A percentile compares a stretch with the other conserved stretches of the same genome.
Evolutionary conservation across 1,139 yeast genomes (phyloP).

Genomic region (Fermentozyma sake): DNA sequence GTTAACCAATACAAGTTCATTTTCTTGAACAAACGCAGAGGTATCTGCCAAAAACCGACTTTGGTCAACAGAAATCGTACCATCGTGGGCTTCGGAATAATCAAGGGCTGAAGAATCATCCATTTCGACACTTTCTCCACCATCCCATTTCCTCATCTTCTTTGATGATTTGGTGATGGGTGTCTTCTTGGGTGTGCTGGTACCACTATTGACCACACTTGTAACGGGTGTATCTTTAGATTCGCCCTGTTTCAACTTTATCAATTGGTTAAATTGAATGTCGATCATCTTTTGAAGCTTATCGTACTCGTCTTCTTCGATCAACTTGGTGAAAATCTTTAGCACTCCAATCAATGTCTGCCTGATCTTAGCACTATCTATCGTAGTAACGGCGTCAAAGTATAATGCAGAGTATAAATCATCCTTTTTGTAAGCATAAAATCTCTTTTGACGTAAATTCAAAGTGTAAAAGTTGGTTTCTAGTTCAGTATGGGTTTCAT

Average conservation of each 20-base stretch:
- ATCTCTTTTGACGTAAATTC: conserved; percentile 31
- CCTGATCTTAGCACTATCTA: conserved; percentile 38
- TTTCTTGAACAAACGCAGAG: conserved; percentile 33
- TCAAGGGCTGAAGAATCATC: conserved; percentile 26
- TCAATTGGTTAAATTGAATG: conserved; percentile 29
- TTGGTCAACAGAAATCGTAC: conserved; percentile 48
- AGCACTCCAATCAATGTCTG: conserved; percentile 31
- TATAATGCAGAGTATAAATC: conserved; percentile 34
- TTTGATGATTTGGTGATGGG: conserved; percentile 14
- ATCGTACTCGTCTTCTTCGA: conserved; percentile 7
- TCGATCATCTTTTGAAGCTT: conserved; percentile 36
- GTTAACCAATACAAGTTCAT: conserved; percentile 39
- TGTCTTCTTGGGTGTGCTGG: conserved; percentile 16
- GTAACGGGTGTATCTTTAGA: conserved; percentile 7
- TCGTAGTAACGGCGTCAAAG: conserved; percentile 37
- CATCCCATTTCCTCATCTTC: conserved; percentile 47
- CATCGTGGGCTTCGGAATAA: conserved; percentile 24
- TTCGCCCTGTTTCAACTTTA: conserved; percentile 24
- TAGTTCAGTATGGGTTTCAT: conserved; percentile 30
- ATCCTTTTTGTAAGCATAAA: conserved; percentile 29
- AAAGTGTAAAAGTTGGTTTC: conserved; percentile 34
- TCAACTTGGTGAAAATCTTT: conserved; percentile 31
- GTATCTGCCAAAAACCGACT: conserved; percentile 22
- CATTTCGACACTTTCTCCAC: conserved; percentile 30
- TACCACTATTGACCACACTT: conserved; percentile 5